phyloP scores from a whole-genome alignment of 257 asterid genomes.

The Fraxinus anomala region DNA sequence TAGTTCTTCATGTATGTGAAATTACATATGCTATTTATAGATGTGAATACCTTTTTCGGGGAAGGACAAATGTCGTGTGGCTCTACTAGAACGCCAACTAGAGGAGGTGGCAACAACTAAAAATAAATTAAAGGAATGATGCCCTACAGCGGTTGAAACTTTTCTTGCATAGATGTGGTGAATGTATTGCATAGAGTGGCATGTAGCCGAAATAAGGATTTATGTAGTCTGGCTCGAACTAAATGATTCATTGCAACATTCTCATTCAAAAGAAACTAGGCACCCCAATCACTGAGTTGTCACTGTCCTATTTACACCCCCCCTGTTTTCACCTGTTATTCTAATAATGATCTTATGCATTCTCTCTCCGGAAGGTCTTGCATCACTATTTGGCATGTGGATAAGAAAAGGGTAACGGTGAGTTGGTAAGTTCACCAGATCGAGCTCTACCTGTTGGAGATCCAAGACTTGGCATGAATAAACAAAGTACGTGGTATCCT shows the following conservation, averaged over 20 bases:
- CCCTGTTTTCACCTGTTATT: neutral
- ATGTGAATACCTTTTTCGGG: neutral
- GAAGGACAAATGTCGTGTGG: neutral
- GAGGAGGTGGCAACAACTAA: no score
- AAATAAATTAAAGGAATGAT: neutral
- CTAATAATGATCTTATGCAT: neutral
- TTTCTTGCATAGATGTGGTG: neutral
- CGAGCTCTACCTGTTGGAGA: no score
- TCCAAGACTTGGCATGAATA: no score
- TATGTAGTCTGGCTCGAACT: neutral
- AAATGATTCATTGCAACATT: neutral
- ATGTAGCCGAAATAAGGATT: neutral
- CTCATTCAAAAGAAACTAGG: conserved; percentile 3
- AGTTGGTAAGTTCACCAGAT: no score
- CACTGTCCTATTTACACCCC: conserved; percentile 5
- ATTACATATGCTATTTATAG: neutral
- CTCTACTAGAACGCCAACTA: neutral
- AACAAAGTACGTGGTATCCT: no score
- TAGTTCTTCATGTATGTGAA: neutral
- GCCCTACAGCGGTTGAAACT: neutral
- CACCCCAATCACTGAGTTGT: neutral
- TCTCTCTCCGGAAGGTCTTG: conserved; percentile 6
- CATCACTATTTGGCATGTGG: conserved; percentile 22
- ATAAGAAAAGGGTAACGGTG: neutral
- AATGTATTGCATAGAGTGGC: neutral